These are phyloP conservation scores for Tricholoma saponaceum DNA, from an alignment of 768 basidiomycete genomes.

Conservation along the genomic window DNA sequence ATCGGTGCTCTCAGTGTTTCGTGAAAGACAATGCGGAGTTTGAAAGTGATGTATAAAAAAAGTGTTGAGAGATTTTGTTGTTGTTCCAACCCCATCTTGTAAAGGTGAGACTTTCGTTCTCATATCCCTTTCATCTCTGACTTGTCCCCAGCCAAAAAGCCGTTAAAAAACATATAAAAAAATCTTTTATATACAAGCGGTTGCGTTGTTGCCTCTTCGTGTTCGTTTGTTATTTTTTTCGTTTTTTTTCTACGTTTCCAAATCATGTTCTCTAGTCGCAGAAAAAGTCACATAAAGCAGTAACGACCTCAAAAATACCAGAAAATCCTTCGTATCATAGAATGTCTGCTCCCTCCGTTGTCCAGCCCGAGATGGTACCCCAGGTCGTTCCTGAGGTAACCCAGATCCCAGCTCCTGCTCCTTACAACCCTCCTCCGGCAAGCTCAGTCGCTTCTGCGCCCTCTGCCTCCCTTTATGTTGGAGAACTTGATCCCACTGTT, in stretches of 20 bases:
- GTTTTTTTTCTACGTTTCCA: conserved; percentile 11
- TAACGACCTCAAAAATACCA: conserved; percentile 71
- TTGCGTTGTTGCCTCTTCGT: conserved; percentile 70
- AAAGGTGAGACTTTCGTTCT: conserved; percentile 46
- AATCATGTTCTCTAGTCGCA: conserved; percentile 47
- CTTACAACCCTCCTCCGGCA: conserved; percentile 58
- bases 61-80: background rate
- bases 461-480: conserved; percentile 95
- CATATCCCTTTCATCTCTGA: conserved; percentile 13
- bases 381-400: conserved; percentile 47
- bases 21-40: background rate
- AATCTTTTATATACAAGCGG: conserved; percentile 60
- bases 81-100: conserved; percentile 4
- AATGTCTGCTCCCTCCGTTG: conserved; percentile 58
- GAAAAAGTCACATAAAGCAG: conserved; percentile 87
- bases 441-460: conserved; percentile 60
- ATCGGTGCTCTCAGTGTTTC: conserved; percentile 12
- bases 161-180: conserved; percentile 70
- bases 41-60: background rate
- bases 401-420: conserved; percentile 41
- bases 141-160: conserved; percentile 51
- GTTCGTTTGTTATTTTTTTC: conserved; percentile 46
- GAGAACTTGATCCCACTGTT: conserved; percentile 96
- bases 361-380: conserved; percentile 49
- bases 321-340: conserved; percentile 37